Evolutionary conservation across 805 yeast species (phyloP).

Genomic region (Kregervanrija fluxuum): DNA sequence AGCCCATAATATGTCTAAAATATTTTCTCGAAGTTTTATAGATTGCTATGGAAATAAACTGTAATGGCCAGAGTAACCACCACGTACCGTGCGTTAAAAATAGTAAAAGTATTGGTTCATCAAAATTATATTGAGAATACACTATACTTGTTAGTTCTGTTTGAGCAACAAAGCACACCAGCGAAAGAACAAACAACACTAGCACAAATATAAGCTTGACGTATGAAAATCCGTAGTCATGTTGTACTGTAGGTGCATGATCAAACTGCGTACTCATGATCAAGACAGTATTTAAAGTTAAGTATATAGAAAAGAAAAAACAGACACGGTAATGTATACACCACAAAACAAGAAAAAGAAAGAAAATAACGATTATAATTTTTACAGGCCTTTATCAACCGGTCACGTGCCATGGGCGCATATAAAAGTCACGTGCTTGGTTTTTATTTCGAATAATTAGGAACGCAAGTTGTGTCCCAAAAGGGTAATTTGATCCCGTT

Average conservation of each 20-base stretch:
- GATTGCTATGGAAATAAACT: constrained; percentile 42
- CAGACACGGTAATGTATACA: no score
- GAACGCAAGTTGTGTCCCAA: no score
- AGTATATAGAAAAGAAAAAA: no score
- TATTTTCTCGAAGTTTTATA: constrained; percentile 34
- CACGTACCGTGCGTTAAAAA: constrained; percentile 72
- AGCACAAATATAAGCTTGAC: constrained; percentile 38
- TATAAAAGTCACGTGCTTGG: no score
- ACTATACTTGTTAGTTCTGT: constrained; percentile 75
- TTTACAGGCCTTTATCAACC: no score
- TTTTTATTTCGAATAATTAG: no score
- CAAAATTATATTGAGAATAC: constrained; percentile 45
- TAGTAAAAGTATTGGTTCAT: constrained; percentile 65
- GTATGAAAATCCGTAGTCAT: constrained; percentile 24
- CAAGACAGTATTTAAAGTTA: no score
- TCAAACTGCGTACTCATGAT: no score
- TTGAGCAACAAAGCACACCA: constrained; percentile 64
- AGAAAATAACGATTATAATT: no score
- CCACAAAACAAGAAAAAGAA: no score
- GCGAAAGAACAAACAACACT: constrained; percentile 38
- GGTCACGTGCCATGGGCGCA: no score
- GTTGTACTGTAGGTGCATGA: background rate
- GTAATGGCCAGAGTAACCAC: constrained; percentile 68
- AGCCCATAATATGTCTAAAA: constrained; percentile 12
- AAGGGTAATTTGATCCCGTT: no score